Conservation (phyloP, 2,329 filamentous ascomycete genomes). For the Sordariomycetes sp. region DNA sequence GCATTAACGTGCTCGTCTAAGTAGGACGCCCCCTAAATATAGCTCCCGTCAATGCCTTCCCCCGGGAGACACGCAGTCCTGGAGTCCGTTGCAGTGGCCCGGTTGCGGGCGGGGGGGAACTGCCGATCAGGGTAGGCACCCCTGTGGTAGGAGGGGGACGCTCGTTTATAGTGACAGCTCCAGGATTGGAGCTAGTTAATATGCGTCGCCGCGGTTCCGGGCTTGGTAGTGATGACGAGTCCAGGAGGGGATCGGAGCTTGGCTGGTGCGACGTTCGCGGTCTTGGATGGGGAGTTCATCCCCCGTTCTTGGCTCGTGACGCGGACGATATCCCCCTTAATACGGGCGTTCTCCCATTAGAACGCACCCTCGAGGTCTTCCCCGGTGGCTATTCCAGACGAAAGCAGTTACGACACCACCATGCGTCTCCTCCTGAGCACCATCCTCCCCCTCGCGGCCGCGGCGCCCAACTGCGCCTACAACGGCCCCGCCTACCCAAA, state of each 20-base stretch:
- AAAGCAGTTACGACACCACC: not conserved
- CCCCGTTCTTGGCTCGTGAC: too few relatives aligned
- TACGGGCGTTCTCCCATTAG: not conserved
- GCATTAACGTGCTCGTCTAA: too few relatives aligned
- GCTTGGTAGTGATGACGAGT: too few relatives aligned
- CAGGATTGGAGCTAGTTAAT: too few relatives aligned
- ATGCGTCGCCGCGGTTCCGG: too few relatives aligned
- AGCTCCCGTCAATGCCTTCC: not conserved
- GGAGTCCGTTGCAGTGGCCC: too few relatives aligned
- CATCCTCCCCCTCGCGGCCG: not conserved
- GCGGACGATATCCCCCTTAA: too few relatives aligned
- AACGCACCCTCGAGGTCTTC: not conserved
- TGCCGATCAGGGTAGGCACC: not conserved
- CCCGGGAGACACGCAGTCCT: not conserved
- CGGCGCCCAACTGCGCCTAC: slow-evolving; percentile 6
- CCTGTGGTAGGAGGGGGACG: not conserved
- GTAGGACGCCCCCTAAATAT: not conserved
- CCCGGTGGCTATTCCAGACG: not conserved
- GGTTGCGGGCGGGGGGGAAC: too few relatives aligned
- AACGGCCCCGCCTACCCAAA: slow-evolving; percentile 8
- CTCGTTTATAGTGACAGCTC: too few relatives aligned
- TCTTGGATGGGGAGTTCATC: too few relatives aligned
- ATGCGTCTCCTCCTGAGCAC: not conserved
- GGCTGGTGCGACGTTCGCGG: too few relatives aligned
- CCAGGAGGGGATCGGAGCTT: too few relatives aligned